phyloP scores from a whole-genome alignment of 2,329 filamentous ascomycete species.

The Penicillium expansum region DNA sequence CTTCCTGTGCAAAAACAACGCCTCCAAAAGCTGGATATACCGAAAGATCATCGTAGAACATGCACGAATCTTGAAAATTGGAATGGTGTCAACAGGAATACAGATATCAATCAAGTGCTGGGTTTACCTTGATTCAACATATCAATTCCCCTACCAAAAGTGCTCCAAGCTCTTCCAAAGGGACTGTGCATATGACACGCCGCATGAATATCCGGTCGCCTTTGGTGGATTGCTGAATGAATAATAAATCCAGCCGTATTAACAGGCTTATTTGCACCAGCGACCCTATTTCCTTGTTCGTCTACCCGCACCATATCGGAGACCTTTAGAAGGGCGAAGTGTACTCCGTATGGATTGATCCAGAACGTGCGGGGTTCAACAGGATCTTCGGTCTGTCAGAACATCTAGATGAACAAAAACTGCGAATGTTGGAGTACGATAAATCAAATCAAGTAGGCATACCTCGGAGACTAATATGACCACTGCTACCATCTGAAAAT shows the following conservation, averaged over 20 bases:
- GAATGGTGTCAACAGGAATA: not conserved
- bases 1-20: conserved; percentile 45
- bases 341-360: conserved; percentile 45
- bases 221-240: conserved; percentile 47
- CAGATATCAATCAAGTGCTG: not conserved
- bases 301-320: conserved; percentile 49
- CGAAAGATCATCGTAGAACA: conserved; percentile 27
- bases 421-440: not conserved
- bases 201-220: conserved; percentile 46
- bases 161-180: conserved; percentile 45
- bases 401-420: not conserved
- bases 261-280: conserved; percentile 40
- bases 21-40: conserved; percentile 48
- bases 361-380: conserved; percentile 29
- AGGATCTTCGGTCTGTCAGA: conserved; percentile 17
- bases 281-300: conserved; percentile 43
- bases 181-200: conserved; percentile 48
- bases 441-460: not conserved
- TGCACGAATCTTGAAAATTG: conserved; percentile 15
- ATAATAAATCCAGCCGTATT: conserved; percentile 51
- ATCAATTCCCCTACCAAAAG: conserved; percentile 44
- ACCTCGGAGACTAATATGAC: conserved; percentile 20
- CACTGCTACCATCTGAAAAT: conserved; percentile 19
- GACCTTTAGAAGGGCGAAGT: conserved; percentile 46
- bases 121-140: conserved; percentile 41